A percentile compares a stretch with the other conserved stretches of the same genome.
These are phyloP conservation scores for Gloeophyllum trabeum DNA, from an alignment of 768 basidiomycete genomes.

Conservation along the genomic window DNA sequence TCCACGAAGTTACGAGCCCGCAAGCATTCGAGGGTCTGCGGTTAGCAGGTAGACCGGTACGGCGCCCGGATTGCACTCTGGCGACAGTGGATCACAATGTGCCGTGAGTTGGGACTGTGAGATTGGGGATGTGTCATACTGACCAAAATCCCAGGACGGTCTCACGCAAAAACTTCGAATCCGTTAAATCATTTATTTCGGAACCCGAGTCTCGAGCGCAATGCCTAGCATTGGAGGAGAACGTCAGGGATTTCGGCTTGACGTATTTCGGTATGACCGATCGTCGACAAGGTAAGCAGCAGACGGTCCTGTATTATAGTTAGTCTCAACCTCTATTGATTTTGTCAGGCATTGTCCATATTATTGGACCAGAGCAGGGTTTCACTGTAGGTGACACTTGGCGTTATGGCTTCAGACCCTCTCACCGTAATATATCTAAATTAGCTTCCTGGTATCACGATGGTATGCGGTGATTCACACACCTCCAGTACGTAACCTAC, in stretches of 20 bases:
- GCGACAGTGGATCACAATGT: slow-evolving; percentile 53
- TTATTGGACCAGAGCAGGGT: slow-evolving; percentile 59
- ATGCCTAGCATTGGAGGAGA: slow-evolving; percentile 47
- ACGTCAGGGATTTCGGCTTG: slow-evolving; percentile 55
- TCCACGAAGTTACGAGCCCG: slow-evolving; percentile 55
- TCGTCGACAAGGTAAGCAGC: slow-evolving; percentile 39
- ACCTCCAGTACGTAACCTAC: slow-evolving; percentile 33
- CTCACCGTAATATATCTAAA: neutral
- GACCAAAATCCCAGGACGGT: slow-evolving; percentile 23
- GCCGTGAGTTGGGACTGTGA: slow-evolving; percentile 26
- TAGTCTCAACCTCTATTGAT: neutral
- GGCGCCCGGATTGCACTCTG: slow-evolving; percentile 53
- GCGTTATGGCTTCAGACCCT: neutral
- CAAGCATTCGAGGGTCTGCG: slow-evolving; percentile 51
- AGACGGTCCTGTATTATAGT: neutral
- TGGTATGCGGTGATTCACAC: slow-evolving; percentile 57
- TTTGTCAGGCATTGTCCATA: slow-evolving; percentile 36
- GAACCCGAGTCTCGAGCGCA: slow-evolving; percentile 51
- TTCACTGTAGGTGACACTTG: slow-evolving; percentile 30
- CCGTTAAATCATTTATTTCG: slow-evolving; percentile 35
- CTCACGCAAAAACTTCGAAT: slow-evolving; percentile 39
- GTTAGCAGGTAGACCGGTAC: slow-evolving; percentile 40
- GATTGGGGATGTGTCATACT: too few relatives aligned
- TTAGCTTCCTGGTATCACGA: slow-evolving; percentile 33
- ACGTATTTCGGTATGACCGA: slow-evolving; percentile 64